Evolutionary conservation across 495 filamentous ascomycete genomes (phyloP).

Genomic region (Trichocladium antarcticum): DNA sequence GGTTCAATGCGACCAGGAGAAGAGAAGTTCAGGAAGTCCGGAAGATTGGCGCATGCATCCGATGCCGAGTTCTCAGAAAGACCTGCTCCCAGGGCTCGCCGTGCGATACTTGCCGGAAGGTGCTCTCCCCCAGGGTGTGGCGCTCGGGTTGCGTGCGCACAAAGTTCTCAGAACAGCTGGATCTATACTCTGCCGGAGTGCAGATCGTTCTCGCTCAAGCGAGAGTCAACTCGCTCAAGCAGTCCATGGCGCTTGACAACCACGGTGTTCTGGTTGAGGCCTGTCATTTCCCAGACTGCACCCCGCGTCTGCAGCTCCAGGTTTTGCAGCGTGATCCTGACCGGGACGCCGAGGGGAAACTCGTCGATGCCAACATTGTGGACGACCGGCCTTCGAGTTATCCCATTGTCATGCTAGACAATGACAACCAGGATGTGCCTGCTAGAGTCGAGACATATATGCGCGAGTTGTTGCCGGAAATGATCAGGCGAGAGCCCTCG

Average conservation of each 20-base stretch:
- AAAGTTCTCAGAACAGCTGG: slow-evolving; percentile 60
- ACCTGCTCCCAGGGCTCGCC: slow-evolving; percentile 73
- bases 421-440: slow-evolving; percentile 55
- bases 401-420: slow-evolving; percentile 50
- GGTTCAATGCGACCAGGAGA: slow-evolving; percentile 56
- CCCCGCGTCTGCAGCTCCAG: slow-evolving; percentile 42
- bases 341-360: slow-evolving; percentile 27
- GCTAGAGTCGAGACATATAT: slow-evolving; percentile 60
- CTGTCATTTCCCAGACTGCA: slow-evolving; percentile 53
- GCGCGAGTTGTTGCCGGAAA: slow-evolving; percentile 48
- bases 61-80: slow-evolving; percentile 79
- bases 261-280: slow-evolving; percentile 54
- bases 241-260: slow-evolving; percentile 44
- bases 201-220: slow-evolving; percentile 58
- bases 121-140: slow-evolving; percentile 71
- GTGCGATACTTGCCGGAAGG: slow-evolving; percentile 67
- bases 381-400: slow-evolving; percentile 20
- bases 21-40: slow-evolving; percentile 73
- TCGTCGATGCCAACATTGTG: slow-evolving; percentile 31
- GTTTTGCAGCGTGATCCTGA: slow-evolving; percentile 42
- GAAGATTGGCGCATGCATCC: slow-evolving; percentile 71
- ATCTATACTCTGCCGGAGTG: slow-evolving; percentile 59
- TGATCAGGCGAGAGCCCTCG: slow-evolving; percentile 56
- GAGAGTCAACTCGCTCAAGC: slow-evolving; percentile 50
- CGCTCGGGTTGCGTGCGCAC: slow-evolving; percentile 67